Base-by-base conservation (phyloP, 2,329 filamentous ascomycete species). In the Cryoendolithus antarcticus region DNA sequence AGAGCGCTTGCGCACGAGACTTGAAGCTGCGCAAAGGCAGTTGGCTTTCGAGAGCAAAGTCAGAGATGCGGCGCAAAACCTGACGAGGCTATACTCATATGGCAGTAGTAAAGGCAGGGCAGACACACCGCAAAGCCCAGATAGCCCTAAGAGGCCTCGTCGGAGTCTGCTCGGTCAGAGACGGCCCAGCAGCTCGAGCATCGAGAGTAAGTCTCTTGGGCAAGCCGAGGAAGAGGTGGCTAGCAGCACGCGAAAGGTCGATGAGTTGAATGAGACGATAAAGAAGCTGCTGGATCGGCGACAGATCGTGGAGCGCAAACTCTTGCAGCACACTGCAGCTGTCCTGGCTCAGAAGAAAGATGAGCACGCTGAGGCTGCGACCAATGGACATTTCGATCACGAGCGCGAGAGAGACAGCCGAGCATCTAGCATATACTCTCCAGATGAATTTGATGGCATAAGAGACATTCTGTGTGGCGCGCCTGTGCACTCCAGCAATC, bases 41-140 rank as follows among this genome's bases (percentile, higher is more conserved):
- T 71, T 98, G 30, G 78, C 80, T 27, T 77, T 96, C 34, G 91
- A 98, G 60, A 82, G 79, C 39, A 98, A 96, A 65, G 86, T 95
- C 52, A 82, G 86, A 51, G 89, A 96, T 70, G 91, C 91, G 1
- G 86, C 91, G 8, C 75, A 81, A 47, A 93, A 86, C 31, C 79
- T 98, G 62, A 80, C 80, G 42, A 80, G 82, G 51, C 69, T 98
- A 21, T 86, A 93, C 56, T 75, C 74, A 6, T 21, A 21, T 21
- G 19, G 19, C 19, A 71, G 77, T 11, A 65, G 65, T 35, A 71
- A 67, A 50, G 67, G 69, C 37, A 66, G 54, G 24, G 47, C 51
- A 9, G 54, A 59, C 37, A 54, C 55, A 32, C 53, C 54, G 19
- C 71, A 72, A 47, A 68, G 52, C 59, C 62, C 44, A 60, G 69